Evolutionary conservation across 306 rosid genomes (phyloP), one percentile per base, ranked within the genome.

Genomic region (Lathyrus aphaca): DNA sequence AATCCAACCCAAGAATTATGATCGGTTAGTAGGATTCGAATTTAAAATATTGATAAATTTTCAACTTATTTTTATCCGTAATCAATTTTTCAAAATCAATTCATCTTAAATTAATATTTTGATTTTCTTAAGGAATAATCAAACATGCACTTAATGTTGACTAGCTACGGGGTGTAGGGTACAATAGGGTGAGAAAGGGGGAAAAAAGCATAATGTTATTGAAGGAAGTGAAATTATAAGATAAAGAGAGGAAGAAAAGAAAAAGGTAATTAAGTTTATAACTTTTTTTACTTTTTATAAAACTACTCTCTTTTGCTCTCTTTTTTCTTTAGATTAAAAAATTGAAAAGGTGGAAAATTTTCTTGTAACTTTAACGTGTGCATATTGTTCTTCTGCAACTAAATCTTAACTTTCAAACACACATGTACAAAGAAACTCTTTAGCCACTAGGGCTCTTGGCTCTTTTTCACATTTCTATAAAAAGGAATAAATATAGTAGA

Each of bases 161-260:
- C 83, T 92, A 83, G 83, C 80, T 92, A 83, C 81, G 80, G 49
- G n/a, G 77, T 74, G 72, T 71, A 74, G 81, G 82, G 82, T 71
- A 62, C 37, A 68, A 5, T 25, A 55, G 29, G 54, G 75, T 79
- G 83, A 81, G 79, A 76, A 81, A 83, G 80, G 65, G 84, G 51
- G 55, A 57, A 65, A 61, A 80, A 64, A 67, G 56, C 35, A 53
- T 53, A 21, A 53, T 23, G 40, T 61, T 39, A 57, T n/a, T 79
- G 73, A 72, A 66, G 55, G 57, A 72, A 35, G 71, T 63, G 25
- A 46, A 73, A 72, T 40, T 40, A 56, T 29, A 64, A 80, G 71
- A 68, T 80, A 56, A 73, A 43, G 57, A 21, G 12, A 9, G 53
- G 53, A 42, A 30, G 56, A 64, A 60, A 66, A 6, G 72, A 75